Base-by-base conservation (phyloP, 208 protist species). In the Acanthamoeba rhysodes region DNA sequence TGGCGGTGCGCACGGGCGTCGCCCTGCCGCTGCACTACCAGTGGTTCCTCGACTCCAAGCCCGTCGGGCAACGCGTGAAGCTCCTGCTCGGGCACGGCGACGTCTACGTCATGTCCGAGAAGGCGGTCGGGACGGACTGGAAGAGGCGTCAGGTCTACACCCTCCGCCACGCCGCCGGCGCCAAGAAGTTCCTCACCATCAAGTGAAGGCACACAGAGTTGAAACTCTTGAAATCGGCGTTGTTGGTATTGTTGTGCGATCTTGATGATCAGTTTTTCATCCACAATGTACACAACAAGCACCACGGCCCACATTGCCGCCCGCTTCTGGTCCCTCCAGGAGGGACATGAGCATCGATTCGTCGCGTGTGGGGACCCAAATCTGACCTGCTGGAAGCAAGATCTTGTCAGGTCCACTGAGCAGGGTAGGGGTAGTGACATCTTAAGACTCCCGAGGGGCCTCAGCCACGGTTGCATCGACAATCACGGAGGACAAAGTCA, bases 31-130 rank as follows among this genome's bases (percentile, higher is more conserved):
- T 96, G 24, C 96, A 96, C 85, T 96, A 68, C 55, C 74, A 96
- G 64, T 96, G 95, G 95, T 96, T 96, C 37, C 22, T 94, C 29
- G 37, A 96, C 32, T 95, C 22, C 57, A 82, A 94, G 50, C 64
- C 90, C 20, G 32, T 96, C 24, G 95, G 95, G 7, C 59, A 68
- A 34, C 82, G 80, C 32, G 66, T 93, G 50, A 22, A 76, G 34
- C 29, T 97, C 22, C 34, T 50, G 48, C 85, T 97, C 32, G 68
- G n/a, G 50, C 88, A 96, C 50, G 96, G 96, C 34, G 96, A 97
- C 55, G 80, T 97, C 9, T 97, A 97, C 64, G 41, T 96, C 27
- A 97, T 97, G 96, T 93, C 66, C n/a, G 80, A 97, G n/a, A 97
- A 96, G 55, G 90, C 96, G 16, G 62, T 91, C 29, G 96, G 96